These are phyloP conservation scores for Mercurialis annua DNA, from an alignment of 345 rosid species.

Conservation along the genomic window DNA sequence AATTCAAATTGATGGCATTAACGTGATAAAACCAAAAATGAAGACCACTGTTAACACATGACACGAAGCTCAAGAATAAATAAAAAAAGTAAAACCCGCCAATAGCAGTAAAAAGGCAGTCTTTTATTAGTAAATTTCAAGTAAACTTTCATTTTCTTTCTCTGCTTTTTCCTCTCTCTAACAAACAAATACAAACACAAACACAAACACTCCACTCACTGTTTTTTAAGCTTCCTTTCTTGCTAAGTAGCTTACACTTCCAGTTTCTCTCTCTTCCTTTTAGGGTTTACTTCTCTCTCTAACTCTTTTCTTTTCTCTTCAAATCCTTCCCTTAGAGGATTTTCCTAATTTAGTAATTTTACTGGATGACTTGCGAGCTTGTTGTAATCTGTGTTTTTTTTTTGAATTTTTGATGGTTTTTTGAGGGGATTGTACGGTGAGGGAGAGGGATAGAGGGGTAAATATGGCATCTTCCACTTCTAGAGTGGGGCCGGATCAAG, in stretches of 20 bases:
- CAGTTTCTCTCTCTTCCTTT: not conserved
- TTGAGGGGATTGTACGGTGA: not conserved
- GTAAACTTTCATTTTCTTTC: not conserved
- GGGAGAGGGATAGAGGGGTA: not conserved
- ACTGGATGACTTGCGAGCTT: too few relatives aligned
- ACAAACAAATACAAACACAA: too few relatives aligned
- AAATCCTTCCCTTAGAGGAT: not conserved
- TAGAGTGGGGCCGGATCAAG: slow-evolving; percentile 27
- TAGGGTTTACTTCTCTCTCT: slow-evolving; percentile 8
- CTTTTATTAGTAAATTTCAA: not conserved
- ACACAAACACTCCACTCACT: not conserved
- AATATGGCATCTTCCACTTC: slow-evolving; percentile 28
- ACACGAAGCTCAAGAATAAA: not conserved
- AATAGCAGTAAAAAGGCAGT: slow-evolving; percentile 1
- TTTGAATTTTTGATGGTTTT: not conserved
- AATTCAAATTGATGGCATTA: not conserved
- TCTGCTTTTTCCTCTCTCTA: not conserved
- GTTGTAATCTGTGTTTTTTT: not conserved
- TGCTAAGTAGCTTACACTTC: slow-evolving; percentile 15
- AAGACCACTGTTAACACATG: not conserved
- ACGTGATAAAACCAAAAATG: not conserved
- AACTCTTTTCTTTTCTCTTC: not conserved
- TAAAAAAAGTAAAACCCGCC: too few relatives aligned
- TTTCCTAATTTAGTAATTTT: not conserved
- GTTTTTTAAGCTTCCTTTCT: not conserved